Base-by-base conservation (phyloP, 768 basidiomycete species). In the Rhodotorula paludigena region DNA sequence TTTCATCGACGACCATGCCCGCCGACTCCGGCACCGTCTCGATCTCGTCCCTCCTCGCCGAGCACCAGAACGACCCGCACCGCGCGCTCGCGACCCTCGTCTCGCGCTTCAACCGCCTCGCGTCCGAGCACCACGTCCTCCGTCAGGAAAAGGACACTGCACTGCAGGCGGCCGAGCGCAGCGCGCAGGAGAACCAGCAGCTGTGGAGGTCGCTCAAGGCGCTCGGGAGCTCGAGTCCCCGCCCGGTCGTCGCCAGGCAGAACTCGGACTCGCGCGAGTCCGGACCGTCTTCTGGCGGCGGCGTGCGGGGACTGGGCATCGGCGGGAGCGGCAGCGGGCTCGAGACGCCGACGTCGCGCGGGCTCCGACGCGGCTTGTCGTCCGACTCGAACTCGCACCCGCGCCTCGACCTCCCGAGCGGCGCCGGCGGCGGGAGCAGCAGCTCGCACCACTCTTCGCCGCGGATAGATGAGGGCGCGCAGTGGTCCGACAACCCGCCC, bases 121-220 rank as follows among this genome's bases (percentile, higher is more conserved):
- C 42, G 3, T 12, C 38, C 16, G 52, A 59, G 30, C 42, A 44
- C 42, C 41, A 61, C 25, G 47, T 41, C 25, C 39, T 66, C 18
- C 21, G 32, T 11, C 61, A 60, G 30, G 64, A 63, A 16, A 56
- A 55, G 35, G 57, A 54, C 3, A 51, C 49, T 2, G 66, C 66
- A 1, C 30, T 52, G 15, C 48, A 45, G 4, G 55, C 56, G 25
- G 52, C 60, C 2, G 60, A 72, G 45, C 42, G 66, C 4, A 45
- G 47, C 28, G 66, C 59, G 2, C 30, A 41, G 21, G 71, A 72
- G 66, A 72, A 72, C 32, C 53, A 62, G 32, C 63, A 62, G 51
- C 58, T 72, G n/a, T 72, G 71, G 71, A 51, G 66, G 45, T 62
- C 55, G 16, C 32, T 72, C 33, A 71, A 71, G 64, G 52, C 51